Evolutionary conservation across 495 filamentous ascomycete species (phyloP), one percentile per base, ranked within the genome.

Genomic region (Tuber magnatum): DNA sequence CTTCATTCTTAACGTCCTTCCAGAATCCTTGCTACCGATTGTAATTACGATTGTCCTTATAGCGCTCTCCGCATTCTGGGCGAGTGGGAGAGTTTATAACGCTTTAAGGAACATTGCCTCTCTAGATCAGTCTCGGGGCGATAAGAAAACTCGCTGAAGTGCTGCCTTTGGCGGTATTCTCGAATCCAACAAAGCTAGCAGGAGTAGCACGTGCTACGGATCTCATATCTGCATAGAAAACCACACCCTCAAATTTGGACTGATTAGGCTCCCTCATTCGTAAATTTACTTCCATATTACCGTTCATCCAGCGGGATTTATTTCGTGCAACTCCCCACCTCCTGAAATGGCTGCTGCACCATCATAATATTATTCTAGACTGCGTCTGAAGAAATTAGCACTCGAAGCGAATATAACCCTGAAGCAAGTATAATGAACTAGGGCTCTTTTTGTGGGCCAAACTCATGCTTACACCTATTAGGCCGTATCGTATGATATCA

Each of bases 1-100:
- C 35, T 97, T 89, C 77, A 68, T 94, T 51, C 84, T 89, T 77
- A 92, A 93, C 84, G 79, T 92, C 10, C 86, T 94, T 75, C 92
- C 92, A 16, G 85, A 86, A 71, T 92, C 91, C 32, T 83, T 95
- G 32, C 80, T 92, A 24, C 89, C 89, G 56, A 94, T 91, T 20
- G 88, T 87, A 42, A 82, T 80, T 39, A 92, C 90, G 83, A 85
- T 92, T 71, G 75, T 86, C 9, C 77, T 87, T 35, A 87, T 94
- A 75, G 87, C 87, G n/a, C 43, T 82, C 44, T 70, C 74, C 16
- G 74, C 80, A 46, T 79, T 77, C 74, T 80, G 76, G 80, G 16
- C 70, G 32, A 81, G 80, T 12, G 80, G 75, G 41, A 71, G 70
- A 72, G 74, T 82, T 73, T 81, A 81, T 48, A 74, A 12, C n/a